phyloP scores from a whole-genome alignment of 257 asterid genomes.

The Leptodermis oblonga region DNA sequence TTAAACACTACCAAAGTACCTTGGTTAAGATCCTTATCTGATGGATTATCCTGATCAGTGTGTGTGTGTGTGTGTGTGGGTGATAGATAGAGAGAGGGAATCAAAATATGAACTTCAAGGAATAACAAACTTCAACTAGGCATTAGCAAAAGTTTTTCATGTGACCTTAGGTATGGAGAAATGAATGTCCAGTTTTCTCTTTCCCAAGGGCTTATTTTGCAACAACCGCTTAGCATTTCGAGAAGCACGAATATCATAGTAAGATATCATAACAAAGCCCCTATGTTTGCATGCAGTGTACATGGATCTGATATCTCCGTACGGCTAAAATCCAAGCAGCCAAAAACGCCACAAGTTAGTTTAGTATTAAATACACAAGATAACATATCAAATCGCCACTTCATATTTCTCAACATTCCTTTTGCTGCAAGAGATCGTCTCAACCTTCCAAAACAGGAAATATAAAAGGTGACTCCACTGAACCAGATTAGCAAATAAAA shows the following conservation, averaged over 20 bases:
- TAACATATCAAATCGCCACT: not conserved
- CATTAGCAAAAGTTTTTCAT: not conserved
- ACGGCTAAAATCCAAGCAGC: slow-evolving; percentile 37
- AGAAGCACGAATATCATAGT: slow-evolving; percentile 74
- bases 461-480: not conserved
- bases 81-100: slow-evolving; percentile 11
- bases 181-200: slow-evolving; percentile 73
- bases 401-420: slow-evolving; percentile 2
- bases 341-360: not conserved
- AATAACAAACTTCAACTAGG: slow-evolving; percentile 1
- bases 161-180: slow-evolving; percentile 76
- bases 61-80: not conserved
- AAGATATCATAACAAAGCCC: slow-evolving; percentile 83
- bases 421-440: slow-evolving; percentile 1
- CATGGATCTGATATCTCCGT: slow-evolving; percentile 65
- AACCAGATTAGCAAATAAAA: not conserved
- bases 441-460: not conserved
- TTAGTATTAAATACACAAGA: not conserved
- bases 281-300: slow-evolving; percentile 72
- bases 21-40: slow-evolving; percentile 73
- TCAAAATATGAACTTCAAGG: slow-evolving; percentile 5
- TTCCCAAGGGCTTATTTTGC: slow-evolving; percentile 57
- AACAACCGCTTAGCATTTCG: slow-evolving; percentile 58
- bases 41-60: slow-evolving; percentile 55
- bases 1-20: slow-evolving; percentile 73